Conservation (phyloP, 2,329 filamentous ascomycete species). For the Rhynchosporium graminicola region DNA sequence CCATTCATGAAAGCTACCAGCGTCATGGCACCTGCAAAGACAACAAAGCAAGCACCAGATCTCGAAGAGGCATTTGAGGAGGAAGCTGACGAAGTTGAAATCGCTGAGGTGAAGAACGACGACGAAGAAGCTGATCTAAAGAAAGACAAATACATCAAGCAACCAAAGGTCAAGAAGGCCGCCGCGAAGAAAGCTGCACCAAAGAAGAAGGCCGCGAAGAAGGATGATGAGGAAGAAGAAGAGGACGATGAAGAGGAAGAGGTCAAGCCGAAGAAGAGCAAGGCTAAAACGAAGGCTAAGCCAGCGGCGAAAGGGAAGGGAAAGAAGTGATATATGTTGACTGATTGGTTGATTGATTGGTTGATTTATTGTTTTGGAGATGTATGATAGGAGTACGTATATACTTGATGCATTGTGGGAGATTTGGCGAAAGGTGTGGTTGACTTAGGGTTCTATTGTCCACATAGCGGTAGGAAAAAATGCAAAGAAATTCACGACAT, state of each 20-base stretch:
- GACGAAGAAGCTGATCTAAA: constrained; percentile 80
- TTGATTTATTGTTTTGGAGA: too few relatives aligned
- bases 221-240: constrained; percentile 32
- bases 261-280: constrained; percentile 35
- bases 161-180: constrained; percentile 73
- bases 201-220: constrained; percentile 38
- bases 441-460: constrained; percentile 8
- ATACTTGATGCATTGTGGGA: not conserved
- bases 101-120: constrained; percentile 57
- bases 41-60: constrained; percentile 78
- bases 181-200: constrained; percentile 49
- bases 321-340: constrained; percentile 28
- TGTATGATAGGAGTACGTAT: constrained; percentile 5
- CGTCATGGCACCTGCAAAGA: constrained; percentile 69
- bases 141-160: constrained; percentile 95
- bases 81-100: constrained; percentile 64
- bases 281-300: constrained; percentile 30
- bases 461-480: not conserved
- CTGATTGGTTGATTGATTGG: not conserved
- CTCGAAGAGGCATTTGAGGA: constrained; percentile 96
- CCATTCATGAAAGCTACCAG: constrained; percentile 95
- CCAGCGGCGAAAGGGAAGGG: constrained; percentile 33
- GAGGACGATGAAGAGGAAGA: constrained; percentile 32
- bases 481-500: not conserved
- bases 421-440: not conserved